Percentiles rank a stretch among this genome's conserved stretches.
Conservation (phyloP, 129 eudicot species). For the Centella asiatica region DNA sequence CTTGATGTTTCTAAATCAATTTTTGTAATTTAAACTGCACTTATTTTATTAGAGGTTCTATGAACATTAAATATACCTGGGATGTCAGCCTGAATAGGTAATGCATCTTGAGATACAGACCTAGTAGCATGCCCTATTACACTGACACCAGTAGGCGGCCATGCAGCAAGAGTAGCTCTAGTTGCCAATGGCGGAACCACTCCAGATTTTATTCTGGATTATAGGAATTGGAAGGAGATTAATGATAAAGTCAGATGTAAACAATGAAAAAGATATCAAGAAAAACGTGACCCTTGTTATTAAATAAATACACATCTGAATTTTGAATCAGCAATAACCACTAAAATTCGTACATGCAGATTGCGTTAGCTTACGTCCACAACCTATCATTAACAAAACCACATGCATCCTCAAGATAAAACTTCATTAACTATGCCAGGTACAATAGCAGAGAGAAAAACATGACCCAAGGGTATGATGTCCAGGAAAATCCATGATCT, state of each 20-base stretch:
- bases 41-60: background rate
- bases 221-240: background rate
- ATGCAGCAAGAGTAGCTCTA: conserved; percentile 88
- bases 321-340: background rate
- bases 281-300: background rate
- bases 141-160: conserved; percentile 37
- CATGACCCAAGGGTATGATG: background rate
- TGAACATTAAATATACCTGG: conserved; percentile 42
- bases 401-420: background rate
- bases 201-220: conserved; percentile 59
- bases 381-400: background rate
- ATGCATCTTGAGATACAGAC: conserved; percentile 21
- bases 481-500: background rate
- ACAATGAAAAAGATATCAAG: background rate
- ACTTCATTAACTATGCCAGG: background rate
- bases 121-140: conserved; percentile 21
- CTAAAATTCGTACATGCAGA: background rate
- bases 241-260: background rate
- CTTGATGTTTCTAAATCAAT: background rate
- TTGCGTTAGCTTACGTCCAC: background rate
- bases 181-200: conserved; percentile 55
- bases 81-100: conserved; percentile 31
- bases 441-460: background rate
- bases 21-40: background rate
- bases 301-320: no score